Conservation (phyloP, 2,329 filamentous ascomycete genomes). For the Colletotrichum musae region DNA sequence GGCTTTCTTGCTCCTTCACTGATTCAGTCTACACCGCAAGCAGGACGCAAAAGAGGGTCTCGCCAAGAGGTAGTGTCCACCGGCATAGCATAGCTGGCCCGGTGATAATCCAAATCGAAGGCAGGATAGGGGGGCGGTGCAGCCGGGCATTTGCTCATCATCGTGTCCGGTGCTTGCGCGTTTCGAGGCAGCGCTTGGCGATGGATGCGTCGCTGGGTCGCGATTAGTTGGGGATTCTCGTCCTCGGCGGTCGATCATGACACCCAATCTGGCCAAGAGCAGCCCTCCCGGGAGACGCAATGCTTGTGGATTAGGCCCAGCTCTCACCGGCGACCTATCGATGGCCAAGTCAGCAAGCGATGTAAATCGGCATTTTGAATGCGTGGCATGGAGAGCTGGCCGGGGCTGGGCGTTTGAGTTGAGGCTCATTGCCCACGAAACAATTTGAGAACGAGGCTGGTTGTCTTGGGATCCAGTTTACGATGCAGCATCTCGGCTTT, state of each 20-base stretch:
- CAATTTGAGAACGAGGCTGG: neutral
- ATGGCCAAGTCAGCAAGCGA: constrained; percentile 29
- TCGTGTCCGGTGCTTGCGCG: constrained; percentile 7
- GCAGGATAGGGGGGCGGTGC: constrained; percentile 5
- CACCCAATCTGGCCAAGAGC: constrained; percentile 39
- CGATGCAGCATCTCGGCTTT: constrained; percentile 24
- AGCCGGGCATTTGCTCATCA: constrained; percentile 32
- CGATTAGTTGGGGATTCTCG: constrained; percentile 4
- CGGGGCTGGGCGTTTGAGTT: neutral
- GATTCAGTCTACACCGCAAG: no score
- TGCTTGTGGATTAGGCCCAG: neutral
- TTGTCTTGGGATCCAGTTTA: neutral
- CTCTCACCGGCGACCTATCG: constrained; percentile 21
- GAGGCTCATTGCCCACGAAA: no score
- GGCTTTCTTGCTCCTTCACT: neutral
- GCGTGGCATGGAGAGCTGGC: neutral
- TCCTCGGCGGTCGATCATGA: constrained; percentile 35
- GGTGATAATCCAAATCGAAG: no score
- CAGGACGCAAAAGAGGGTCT: constrained; percentile 17
- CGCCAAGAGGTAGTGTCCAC: constrained; percentile 31
- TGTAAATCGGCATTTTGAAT: constrained; percentile 11
- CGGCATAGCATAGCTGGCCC: constrained; percentile 1
- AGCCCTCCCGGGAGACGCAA: neutral
- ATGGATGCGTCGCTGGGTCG: neutral
- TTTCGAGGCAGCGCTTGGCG: constrained; percentile 38